Evolutionary conservation across 768 basidiomycete species (phyloP), one percentile per base, ranked within the genome.

Genomic region (Boletus rubropictus): DNA sequence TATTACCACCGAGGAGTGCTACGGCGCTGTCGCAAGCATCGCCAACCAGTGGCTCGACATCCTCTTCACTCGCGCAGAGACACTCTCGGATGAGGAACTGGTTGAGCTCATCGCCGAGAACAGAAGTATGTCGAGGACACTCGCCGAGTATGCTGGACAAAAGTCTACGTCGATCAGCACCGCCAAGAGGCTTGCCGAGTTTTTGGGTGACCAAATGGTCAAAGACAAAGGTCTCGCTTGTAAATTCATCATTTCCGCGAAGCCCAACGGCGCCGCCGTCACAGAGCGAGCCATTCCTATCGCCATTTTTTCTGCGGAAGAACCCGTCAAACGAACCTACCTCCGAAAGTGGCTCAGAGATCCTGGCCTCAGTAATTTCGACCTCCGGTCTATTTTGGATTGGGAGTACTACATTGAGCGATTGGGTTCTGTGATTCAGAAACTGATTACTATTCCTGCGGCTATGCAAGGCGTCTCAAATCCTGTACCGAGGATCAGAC

Each of bases 381-480:
- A 98, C 44, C 72, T 99, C 35, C 84, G 96, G 15, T 83, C 87
- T 15, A 96, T 99, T 55, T 76, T 99, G 50, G 96, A 99, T 63
- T 99, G 96, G 96, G 80, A 83, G 27, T 99, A 99, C 67, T 99
- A 98, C 70, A 94, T 97, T 58, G 96, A 98, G 60, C 86, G 96
- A 15, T 68, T 99, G 20, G 96, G 96, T 5, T 96, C 93, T 2
- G 96, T 98, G 56, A 93, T 99, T 48, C 96, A 99, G 68, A 99
- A 99, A 59, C 73, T 99, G 46, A 98, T 99, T 69, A 99, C 96
- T 2, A 99, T 99, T 57, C 96, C 96, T 7, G 96, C 96, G 7
- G 96, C 96, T 1, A 87, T 98, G 79, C 96, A 99, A 64, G 95
- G 95, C 57, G 88, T 99, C 40, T 67, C 89, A 4, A 99, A 99